Conservation (phyloP, 1,284 basidiomycete genomes). For the Moesziomyces sp. region DNA sequence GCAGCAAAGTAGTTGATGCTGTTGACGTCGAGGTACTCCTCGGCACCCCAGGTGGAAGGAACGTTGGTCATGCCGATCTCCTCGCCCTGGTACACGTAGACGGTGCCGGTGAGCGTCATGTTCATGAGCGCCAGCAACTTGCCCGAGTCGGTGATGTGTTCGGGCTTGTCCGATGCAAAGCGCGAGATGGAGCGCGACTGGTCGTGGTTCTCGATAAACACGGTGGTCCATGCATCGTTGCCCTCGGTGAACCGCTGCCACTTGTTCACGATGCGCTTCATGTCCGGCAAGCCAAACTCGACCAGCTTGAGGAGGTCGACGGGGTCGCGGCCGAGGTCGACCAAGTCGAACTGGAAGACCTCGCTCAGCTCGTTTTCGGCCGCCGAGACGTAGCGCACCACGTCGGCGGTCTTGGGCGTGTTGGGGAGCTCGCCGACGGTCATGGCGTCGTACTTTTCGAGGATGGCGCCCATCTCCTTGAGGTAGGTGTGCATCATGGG, state of each 20-base stretch:
- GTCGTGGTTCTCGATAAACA: constrained; percentile 75
- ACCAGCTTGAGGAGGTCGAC: constrained; percentile 69
- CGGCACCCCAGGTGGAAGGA: constrained; percentile 75
- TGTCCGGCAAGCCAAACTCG: constrained; percentile 73
- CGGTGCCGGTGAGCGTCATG: constrained; percentile 75
- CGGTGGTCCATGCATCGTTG: constrained; percentile 53
- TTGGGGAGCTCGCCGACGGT: constrained; percentile 75
- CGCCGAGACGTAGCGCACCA: constrained; percentile 75
- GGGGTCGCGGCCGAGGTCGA: constrained; percentile 71
- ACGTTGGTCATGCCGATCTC: constrained; percentile 77
- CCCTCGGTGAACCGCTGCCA: constrained; percentile 72
- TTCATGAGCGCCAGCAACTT: constrained; percentile 77
- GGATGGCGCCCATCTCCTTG: constrained; percentile 73
- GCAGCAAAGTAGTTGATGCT: constrained; percentile 51
- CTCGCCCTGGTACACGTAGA: constrained; percentile 78
- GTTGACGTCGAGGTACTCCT: constrained; percentile 70
- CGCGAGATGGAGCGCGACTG: constrained; percentile 74
- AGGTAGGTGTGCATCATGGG: constrained; percentile 75
- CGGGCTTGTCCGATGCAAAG: constrained; percentile 74
- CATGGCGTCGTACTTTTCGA: constrained; percentile 70
- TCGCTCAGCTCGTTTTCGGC: constrained; percentile 74
- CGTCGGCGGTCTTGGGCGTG: constrained; percentile 69
- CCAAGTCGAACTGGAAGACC: constrained; percentile 75
- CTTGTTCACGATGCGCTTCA: constrained; percentile 73
- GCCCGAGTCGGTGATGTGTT: constrained; percentile 73